Percentiles rank a stretch among this genome's conserved stretches.
Conservation (phyloP, 345 rosid genomes). For the Hibiscus syriacus region DNA sequence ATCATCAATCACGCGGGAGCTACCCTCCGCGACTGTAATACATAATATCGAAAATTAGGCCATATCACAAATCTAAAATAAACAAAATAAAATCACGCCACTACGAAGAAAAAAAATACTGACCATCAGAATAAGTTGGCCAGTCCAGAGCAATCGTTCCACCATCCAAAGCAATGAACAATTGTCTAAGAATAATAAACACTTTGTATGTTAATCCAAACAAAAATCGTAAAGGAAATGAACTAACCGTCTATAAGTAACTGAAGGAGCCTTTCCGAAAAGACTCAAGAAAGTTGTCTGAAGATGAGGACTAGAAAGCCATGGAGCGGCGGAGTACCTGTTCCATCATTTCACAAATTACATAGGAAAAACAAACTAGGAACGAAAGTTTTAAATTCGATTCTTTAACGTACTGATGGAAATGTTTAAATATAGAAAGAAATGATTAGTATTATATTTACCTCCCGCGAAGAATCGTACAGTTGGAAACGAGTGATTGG, state of each 20-base stretch:
- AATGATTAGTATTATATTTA: too few relatives aligned
- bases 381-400: neutral
- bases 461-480: constrained; percentile 40
- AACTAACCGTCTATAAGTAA: constrained; percentile 33
- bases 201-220: too few relatives aligned
- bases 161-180: constrained; percentile 67
- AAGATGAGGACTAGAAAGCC: constrained; percentile 85
- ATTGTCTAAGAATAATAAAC: constrained; percentile 31
- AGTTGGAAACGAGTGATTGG: constrained; percentile 45
- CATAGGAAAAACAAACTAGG: too few relatives aligned
- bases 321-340: constrained; percentile 61
- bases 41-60: neutral
- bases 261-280: constrained; percentile 51
- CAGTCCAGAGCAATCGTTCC: constrained; percentile 90
- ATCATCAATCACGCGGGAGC: constrained; percentile 13
- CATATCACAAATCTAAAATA: neutral
- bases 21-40: constrained; percentile 26
- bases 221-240: neutral
- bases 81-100: too few relatives aligned
- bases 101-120: neutral
- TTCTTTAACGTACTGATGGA: too few relatives aligned
- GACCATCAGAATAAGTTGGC: constrained; percentile 56
- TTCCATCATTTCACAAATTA: too few relatives aligned
- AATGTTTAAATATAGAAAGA: too few relatives aligned
- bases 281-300: constrained; percentile 56